These are phyloP conservation scores for Tephrocybe sp. DNA, from an alignment of 768 basidiomycete genomes.

Conservation along the genomic window DNA sequence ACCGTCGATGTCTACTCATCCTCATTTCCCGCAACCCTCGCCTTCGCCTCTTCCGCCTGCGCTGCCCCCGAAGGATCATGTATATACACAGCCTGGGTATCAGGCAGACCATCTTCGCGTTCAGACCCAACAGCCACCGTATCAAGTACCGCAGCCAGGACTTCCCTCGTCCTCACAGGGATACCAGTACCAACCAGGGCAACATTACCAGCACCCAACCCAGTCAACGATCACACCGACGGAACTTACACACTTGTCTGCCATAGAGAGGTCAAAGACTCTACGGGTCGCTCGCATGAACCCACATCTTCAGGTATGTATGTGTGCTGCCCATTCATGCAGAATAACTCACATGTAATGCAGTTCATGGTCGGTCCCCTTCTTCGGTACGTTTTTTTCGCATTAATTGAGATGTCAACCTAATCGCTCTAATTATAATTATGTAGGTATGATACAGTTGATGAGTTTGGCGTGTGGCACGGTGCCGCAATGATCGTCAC, in stretches of 20 bases:
- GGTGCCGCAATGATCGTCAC: slow-evolving; percentile 90
- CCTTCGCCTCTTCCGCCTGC: slow-evolving; percentile 46
- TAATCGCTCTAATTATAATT: slow-evolving; percentile 1
- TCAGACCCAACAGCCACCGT: slow-evolving; percentile 3
- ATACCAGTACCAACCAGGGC: slow-evolving; percentile 13
- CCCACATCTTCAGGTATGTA: slow-evolving; percentile 68
- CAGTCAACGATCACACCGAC: slow-evolving; percentile 34
- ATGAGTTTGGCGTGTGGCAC: slow-evolving; percentile 76
- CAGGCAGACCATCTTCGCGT: slow-evolving; percentile 4
- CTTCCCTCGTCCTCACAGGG: slow-evolving; percentile 13
- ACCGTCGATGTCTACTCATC: slow-evolving; percentile 40
- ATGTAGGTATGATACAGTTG: slow-evolving; percentile 81
- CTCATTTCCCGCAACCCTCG: slow-evolving; percentile 27
- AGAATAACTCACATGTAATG: not conserved
- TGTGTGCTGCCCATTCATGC: not conserved
- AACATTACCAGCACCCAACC: slow-evolving; percentile 19
- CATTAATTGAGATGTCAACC: not conserved
- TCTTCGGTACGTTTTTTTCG: slow-evolving; percentile 40
- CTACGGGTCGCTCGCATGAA: slow-evolving; percentile 67
- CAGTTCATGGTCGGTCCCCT: slow-evolving; percentile 92
- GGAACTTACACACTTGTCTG: slow-evolving; percentile 50
- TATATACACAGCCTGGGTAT: slow-evolving; percentile 23
- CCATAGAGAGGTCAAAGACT: slow-evolving; percentile 65
- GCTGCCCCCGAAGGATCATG: slow-evolving; percentile 48
- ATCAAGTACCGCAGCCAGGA: slow-evolving; percentile 6